Evolutionary conservation across 495 filamentous ascomycete genomes (phyloP).

Genomic region (Parathielavia appendiculata): DNA sequence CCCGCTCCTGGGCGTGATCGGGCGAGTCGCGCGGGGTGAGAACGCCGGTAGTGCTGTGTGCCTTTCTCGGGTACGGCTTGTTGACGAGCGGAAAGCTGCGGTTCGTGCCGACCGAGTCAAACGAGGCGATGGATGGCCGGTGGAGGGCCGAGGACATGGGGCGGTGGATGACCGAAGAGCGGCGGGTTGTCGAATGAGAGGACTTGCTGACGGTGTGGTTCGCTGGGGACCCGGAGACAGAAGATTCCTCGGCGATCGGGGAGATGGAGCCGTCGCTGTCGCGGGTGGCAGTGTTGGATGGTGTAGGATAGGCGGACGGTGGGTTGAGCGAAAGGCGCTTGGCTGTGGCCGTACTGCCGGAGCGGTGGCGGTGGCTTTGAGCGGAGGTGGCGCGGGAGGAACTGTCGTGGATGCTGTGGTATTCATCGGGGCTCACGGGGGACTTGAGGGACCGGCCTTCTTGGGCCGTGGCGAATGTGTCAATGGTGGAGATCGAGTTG

Average conservation of each 20-base stretch:
- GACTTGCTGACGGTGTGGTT: constrained; percentile 5
- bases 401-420: constrained; percentile 8
- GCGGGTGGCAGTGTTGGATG: constrained; percentile 13
- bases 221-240: constrained; percentile 3
- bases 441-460: constrained; percentile 51
- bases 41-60: constrained; percentile 33
- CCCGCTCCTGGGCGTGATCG: constrained; percentile 20
- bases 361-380: constrained; percentile 25
- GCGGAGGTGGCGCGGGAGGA: constrained; percentile 24
- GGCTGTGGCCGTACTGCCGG: constrained; percentile 26
- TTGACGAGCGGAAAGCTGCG: constrained; percentile 51
- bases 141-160: constrained; percentile 37
- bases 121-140: constrained; percentile 47
- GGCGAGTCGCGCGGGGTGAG: constrained; percentile 33
- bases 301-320: constrained; percentile 4
- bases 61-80: constrained; percentile 31
- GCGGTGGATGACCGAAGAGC: constrained; percentile 29
- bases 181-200: constrained; percentile 11
- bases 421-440: constrained; percentile 17
- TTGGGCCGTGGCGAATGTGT: constrained; percentile 77
- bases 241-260: constrained; percentile 30
- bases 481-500: constrained; percentile 68
- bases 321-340: constrained; percentile 29
- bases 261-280: constrained; percentile 33
- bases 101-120: constrained; percentile 45